phyloP scores from a whole-genome alignment of 169 alveolate genomes.

The Plasmodium falciparum region DNA sequence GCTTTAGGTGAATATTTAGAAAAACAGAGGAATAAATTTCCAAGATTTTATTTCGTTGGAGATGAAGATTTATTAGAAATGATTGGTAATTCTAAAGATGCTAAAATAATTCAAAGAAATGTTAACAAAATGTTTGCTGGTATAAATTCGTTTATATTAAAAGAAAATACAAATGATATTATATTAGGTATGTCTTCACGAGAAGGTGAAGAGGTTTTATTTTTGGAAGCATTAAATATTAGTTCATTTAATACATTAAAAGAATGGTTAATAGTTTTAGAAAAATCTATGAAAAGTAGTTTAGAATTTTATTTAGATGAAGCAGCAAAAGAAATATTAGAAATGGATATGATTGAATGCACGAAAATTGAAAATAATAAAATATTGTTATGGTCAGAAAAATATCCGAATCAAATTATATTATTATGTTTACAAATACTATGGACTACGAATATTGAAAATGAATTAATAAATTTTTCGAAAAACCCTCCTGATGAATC shows the following conservation, averaged over 20 bases:
- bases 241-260: slow-evolving; percentile 90
- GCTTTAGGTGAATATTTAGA: slow-evolving; percentile 97
- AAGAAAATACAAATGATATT: slow-evolving; percentile 88
- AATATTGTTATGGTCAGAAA: slow-evolving; percentile 81
- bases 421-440: slow-evolving; percentile 88
- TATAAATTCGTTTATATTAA: slow-evolving; percentile 89
- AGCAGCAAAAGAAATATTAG: slow-evolving; percentile 88
- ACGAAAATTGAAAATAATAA: slow-evolving; percentile 29
- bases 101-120: slow-evolving; percentile 94
- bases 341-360: slow-evolving; percentile 73
- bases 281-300: slow-evolving; percentile 85
- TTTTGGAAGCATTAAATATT: slow-evolving; percentile 86
- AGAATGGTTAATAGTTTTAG: slow-evolving; percentile 92
- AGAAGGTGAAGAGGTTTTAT: slow-evolving; percentile 92
- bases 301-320: slow-evolving; percentile 88
- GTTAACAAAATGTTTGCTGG: slow-evolving; percentile 99
- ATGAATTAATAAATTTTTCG: slow-evolving; percentile 49
- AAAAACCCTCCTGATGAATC: slow-evolving; percentile 53
- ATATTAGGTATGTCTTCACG: slow-evolving; percentile 90
- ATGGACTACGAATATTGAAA: slow-evolving; percentile 92
- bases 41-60: slow-evolving; percentile 99
- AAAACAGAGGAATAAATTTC: slow-evolving; percentile 97
- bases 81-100: slow-evolving; percentile 97
- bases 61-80: slow-evolving; percentile 98
- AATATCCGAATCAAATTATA: slow-evolving; percentile 91